phyloP scores from a whole-genome alignment of 116 monocot species.

The Thalassia testudinum region DNA sequence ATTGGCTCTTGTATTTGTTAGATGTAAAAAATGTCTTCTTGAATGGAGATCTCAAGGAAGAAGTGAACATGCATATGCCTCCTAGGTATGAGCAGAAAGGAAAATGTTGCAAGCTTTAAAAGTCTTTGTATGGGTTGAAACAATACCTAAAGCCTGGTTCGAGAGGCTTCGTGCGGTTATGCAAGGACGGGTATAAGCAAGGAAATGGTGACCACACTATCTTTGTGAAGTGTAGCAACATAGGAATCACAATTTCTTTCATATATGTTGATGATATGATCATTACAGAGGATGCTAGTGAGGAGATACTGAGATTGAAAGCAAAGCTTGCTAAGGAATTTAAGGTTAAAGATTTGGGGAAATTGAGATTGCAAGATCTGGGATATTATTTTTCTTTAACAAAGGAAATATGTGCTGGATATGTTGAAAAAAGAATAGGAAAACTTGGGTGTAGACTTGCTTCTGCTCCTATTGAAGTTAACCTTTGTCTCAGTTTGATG shows the following conservation, averaged over 20 bases:
- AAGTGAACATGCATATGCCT: constrained; percentile 2
- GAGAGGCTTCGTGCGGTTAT: not conserved
- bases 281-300: not conserved
- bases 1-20: constrained; percentile 2
- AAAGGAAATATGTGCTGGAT: not conserved
- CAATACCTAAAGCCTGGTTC: constrained; percentile 5
- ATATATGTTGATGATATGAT: constrained; percentile 7
- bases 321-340: not conserved
- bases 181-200: not conserved
- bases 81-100: not conserved
- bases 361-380: not conserved
- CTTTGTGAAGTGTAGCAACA: not conserved
- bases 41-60: constrained; percentile 1
- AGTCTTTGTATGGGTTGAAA: constrained; percentile 10
- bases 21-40: constrained; percentile 10
- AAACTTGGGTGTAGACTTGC: not conserved
- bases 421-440: not conserved
- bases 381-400: not conserved
- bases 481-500: not conserved
- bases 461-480: not conserved
- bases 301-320: not conserved
- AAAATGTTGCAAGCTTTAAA: not conserved
- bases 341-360: not conserved
- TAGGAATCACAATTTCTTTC: not conserved
- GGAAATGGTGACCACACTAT: constrained; percentile 7